Conservation (phyloP, 1,284 basidiomycete species). For the Crepidotus sp. region DNA sequence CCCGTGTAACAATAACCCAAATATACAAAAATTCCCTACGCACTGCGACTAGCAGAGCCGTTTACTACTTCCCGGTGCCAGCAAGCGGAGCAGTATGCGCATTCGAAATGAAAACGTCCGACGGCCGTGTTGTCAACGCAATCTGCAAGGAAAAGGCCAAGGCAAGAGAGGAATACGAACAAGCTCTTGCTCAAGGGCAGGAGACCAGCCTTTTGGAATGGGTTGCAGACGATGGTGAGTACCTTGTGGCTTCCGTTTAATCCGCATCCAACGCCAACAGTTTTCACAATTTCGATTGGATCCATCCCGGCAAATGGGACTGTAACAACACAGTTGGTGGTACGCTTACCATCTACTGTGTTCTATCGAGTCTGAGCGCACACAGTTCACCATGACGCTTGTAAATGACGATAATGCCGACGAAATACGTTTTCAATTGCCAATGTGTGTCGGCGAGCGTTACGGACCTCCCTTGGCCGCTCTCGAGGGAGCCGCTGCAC, state of each 20-base stretch:
- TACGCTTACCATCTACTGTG: constrained; percentile 22
- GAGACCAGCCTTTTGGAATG: constrained; percentile 39
- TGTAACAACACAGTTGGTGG: constrained; percentile 35
- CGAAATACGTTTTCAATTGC: constrained; percentile 43
- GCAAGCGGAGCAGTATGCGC: constrained; percentile 41
- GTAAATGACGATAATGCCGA: constrained; percentile 38
- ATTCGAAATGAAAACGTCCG: constrained; percentile 36
- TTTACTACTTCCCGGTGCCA: constrained; percentile 55
- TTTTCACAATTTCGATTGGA: constrained; percentile 51
- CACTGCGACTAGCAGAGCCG: constrained; percentile 33
- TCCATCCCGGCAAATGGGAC: constrained; percentile 34
- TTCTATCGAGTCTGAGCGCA: not conserved
- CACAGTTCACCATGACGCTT: constrained; percentile 32
- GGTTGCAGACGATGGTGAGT: constrained; percentile 44
- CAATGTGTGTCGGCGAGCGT: constrained; percentile 39
- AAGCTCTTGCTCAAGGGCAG: constrained; percentile 34
- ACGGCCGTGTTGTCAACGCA: constrained; percentile 36
- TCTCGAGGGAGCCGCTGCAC: constrained; percentile 26
- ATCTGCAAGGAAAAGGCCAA: constrained; percentile 39
- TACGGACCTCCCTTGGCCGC: constrained; percentile 38
- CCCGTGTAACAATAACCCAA: constrained; percentile 42
- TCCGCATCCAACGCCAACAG: constrained; percentile 22
- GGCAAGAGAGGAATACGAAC: constrained; percentile 35
- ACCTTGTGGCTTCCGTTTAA: not conserved
- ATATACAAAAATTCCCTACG: constrained; percentile 34